A percentile compares a stretch with the other conserved stretches of the same genome.
Conservation (phyloP, 768 basidiomycete species). For the Russula sp. region DNA sequence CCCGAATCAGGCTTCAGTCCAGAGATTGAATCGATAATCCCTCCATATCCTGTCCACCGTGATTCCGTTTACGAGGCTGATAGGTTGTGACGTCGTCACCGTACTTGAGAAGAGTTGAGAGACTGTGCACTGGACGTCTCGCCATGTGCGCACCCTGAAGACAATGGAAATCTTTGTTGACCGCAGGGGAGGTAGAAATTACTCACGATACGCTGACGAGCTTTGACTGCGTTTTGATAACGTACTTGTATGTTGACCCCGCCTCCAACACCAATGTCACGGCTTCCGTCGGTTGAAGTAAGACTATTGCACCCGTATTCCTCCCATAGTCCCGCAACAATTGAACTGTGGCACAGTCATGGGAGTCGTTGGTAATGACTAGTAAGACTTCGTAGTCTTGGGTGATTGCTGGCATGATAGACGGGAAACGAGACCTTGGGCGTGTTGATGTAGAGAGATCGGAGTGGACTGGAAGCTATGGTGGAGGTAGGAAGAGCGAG, state of each 20-base stretch:
- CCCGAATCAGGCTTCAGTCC: conserved; percentile 36
- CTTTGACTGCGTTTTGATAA: conserved; percentile 59
- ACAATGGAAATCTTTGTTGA: not conserved
- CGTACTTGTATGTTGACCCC: conserved; percentile 65
- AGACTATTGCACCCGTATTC: conserved; percentile 49
- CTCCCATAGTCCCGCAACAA: conserved; percentile 62
- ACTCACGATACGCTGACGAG: conserved; percentile 70
- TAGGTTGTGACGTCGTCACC: conserved; percentile 34
- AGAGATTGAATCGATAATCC: conserved; percentile 62
- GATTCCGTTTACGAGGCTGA: conserved; percentile 49
- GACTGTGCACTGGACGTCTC: conserved; percentile 57
- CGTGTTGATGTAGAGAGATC: conserved; percentile 17
- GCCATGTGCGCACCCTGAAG: conserved; percentile 61
- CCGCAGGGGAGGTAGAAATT: not conserved
- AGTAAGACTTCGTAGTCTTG: conserved; percentile 64
- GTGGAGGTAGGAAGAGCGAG: conserved; percentile 24
- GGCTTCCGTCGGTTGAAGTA: conserved; percentile 60
- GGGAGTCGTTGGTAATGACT: conserved; percentile 68
- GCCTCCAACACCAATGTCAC: conserved; percentile 68
- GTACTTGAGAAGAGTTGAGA: conserved; percentile 56
- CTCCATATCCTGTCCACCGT: conserved; percentile 65
- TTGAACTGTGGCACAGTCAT: conserved; percentile 60
- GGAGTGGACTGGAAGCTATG: conserved; percentile 18
- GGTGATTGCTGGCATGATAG: conserved; percentile 56
- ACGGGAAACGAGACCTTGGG: conserved; percentile 40